Evolutionary conservation across 2,329 filamentous ascomycete genomes (phyloP).

Genomic region (Alternaria sp.): DNA sequence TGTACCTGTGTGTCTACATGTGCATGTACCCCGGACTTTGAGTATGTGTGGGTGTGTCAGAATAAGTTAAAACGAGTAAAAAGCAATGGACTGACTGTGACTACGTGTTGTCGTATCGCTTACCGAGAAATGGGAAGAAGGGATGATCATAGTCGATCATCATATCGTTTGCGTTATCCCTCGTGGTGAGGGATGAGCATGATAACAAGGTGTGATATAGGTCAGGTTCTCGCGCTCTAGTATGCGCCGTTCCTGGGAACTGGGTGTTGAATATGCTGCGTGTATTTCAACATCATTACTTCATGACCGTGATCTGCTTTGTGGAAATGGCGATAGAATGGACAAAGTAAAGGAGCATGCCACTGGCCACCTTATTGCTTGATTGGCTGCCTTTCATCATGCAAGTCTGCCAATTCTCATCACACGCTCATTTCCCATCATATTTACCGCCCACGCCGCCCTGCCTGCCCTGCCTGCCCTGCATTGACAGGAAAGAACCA

Average conservation of each 20-base stretch:
- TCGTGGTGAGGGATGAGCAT: not conserved
- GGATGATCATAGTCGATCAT: conserved; percentile 2
- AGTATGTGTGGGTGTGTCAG: not conserved
- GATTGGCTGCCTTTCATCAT: not conserved
- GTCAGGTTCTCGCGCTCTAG: not conserved
- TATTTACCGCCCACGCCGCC: conserved; percentile 1
- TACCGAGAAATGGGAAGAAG: not conserved
- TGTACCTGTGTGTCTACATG: not conserved
- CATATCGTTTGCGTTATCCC: not conserved
- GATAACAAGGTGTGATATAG: not conserved
- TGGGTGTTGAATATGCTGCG: not conserved
- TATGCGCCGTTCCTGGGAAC: conserved; percentile 1
- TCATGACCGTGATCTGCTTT: not conserved
- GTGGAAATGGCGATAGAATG: not conserved
- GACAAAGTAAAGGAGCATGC: not conserved
- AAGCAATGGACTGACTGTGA: not conserved
- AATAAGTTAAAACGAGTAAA: not conserved
- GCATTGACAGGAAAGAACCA: conserved; percentile 7
- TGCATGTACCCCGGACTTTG: not conserved
- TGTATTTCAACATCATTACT: not conserved
- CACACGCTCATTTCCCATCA: conserved; percentile 9
- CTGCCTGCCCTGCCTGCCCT: conserved; percentile 11
- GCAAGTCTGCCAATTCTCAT: conserved; percentile 2
- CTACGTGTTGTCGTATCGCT: not conserved
- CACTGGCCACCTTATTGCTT: not conserved